A percentile compares a stretch with the other conserved stretches of the same genome.
Conservation (phyloP, 2,329 filamentous ascomycete species). For the Amauroascus niger region DNA sequence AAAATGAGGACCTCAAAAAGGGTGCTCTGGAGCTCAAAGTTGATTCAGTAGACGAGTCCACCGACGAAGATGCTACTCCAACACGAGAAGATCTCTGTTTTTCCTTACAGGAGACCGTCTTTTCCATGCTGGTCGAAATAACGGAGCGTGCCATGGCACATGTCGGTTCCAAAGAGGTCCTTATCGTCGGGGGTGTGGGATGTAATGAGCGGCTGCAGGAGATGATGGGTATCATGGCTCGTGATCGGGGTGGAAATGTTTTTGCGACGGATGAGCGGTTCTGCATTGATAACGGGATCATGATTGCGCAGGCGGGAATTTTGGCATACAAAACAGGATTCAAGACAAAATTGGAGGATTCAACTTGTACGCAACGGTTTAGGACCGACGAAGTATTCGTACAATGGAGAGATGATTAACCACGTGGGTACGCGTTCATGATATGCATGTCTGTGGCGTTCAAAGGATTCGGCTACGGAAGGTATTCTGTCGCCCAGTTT, state of each 20-base stretch:
- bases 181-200: conserved; percentile 92
- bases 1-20: conserved; percentile 43
- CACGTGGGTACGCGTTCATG: neutral
- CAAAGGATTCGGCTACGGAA: too few relatives aligned
- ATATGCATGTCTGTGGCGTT: neutral
- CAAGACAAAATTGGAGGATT: conserved; percentile 64
- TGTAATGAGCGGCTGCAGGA: conserved; percentile 90
- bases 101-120: conserved; percentile 89
- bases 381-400: conserved; percentile 73
- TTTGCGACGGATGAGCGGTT: conserved; percentile 95
- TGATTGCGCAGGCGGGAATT: conserved; percentile 95
- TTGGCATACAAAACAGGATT: conserved; percentile 76
- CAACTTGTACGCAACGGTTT: conserved; percentile 74
- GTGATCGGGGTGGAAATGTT: conserved; percentile 76
- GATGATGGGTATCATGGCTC: conserved; percentile 97
- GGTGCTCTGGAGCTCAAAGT: conserved; percentile 12
- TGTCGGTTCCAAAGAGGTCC: conserved; percentile 81
- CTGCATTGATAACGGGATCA: conserved; percentile 98
- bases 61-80: conserved; percentile 32
- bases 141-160: conserved; percentile 98
- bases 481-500: too few relatives aligned
- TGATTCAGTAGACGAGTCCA: conserved; percentile 9
- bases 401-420: conserved; percentile 56
- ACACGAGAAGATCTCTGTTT: conserved; percentile 85
- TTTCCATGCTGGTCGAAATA: conserved; percentile 95